Conservation (phyloP, 2,329 filamentous ascomycete genomes). For the Gaeumannomyces sp. region DNA sequence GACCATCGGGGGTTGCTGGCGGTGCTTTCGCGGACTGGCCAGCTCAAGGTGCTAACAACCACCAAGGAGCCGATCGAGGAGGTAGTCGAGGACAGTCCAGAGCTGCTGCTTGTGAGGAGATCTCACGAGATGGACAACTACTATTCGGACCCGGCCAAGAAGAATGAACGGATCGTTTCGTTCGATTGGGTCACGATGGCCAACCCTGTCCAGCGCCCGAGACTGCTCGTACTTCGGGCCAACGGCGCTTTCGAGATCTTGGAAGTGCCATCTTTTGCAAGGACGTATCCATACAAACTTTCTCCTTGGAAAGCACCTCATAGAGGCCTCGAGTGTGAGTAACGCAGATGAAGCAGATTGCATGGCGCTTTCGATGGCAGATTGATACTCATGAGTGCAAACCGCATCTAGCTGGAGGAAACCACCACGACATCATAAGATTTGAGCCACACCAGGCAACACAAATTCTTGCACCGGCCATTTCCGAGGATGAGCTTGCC, state of each 20-base stretch:
- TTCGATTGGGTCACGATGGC: slow-evolving; percentile 62
- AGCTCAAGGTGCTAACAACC: slow-evolving; percentile 56
- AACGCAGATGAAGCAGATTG: neutral
- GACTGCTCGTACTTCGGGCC: slow-evolving; percentile 53
- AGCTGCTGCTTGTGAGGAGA: slow-evolving; percentile 52
- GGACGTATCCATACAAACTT: slow-evolving; percentile 53
- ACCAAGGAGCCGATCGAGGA: slow-evolving; percentile 45
- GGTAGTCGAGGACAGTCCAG: slow-evolving; percentile 42
- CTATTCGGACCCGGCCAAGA: slow-evolving; percentile 44
- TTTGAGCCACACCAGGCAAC: slow-evolving; percentile 50
- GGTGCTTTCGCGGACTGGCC: slow-evolving; percentile 55
- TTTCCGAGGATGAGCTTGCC: slow-evolving; percentile 46
- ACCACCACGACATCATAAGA: slow-evolving; percentile 37
- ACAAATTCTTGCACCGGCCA: slow-evolving; percentile 47
- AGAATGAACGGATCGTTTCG: slow-evolving; percentile 57
- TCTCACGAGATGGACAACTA: slow-evolving; percentile 58
- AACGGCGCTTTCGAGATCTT: slow-evolving; percentile 57
- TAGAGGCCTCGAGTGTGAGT: slow-evolving; percentile 47
- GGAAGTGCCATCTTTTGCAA: slow-evolving; percentile 52
- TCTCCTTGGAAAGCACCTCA: slow-evolving; percentile 56
- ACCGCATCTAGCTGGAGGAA: neutral
- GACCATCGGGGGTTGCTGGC: slow-evolving; percentile 56
- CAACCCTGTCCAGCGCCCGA: slow-evolving; percentile 47
- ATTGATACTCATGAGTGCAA: slow-evolving; percentile 4
- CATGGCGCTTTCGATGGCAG: neutral